Evolutionary conservation across 129 eudicot genomes (phyloP).

Genomic region (Saposhnikovia divaricata): DNA sequence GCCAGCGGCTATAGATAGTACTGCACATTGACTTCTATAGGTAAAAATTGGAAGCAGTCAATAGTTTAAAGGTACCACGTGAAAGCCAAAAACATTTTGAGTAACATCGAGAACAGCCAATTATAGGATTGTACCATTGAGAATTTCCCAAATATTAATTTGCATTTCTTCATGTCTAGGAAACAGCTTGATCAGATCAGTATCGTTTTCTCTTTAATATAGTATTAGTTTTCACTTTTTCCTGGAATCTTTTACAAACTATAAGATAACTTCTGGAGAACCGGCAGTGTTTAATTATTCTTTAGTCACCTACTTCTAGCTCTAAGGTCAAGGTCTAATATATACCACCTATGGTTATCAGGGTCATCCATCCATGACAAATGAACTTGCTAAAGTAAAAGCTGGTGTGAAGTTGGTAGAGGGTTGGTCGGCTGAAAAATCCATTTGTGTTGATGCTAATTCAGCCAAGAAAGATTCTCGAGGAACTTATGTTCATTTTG

Average conservation of each 20-base stretch:
- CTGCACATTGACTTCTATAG: too few species aligned
- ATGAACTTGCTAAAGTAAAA: neutral
- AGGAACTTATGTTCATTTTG: conserved; percentile 11
- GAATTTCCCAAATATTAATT: too few species aligned
- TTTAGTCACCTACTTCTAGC: neutral
- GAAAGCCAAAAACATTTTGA: too few species aligned
- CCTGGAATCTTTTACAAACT: neutral
- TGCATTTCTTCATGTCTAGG: neutral
- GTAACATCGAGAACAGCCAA: too few species aligned
- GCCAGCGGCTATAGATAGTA: too few species aligned
- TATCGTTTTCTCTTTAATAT: neutral
- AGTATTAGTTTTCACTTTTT: neutral
- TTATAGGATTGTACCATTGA: too few species aligned
- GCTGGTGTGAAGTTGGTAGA: neutral
- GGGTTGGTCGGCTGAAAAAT: neutral
- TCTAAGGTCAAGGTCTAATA: neutral
- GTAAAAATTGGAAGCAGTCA: too few species aligned
- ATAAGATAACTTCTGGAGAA: neutral
- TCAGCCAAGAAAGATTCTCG: conserved; percentile 8
- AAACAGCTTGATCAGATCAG: neutral
- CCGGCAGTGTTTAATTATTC: neutral
- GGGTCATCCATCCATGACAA: conserved; percentile 20
- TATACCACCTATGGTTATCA: conserved; percentile 9
- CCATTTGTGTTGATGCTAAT: conserved; percentile 6
- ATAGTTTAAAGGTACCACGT: too few species aligned